Evolutionary conservation across 768 basidiomycete genomes (phyloP).

Genomic region (Cystofilobasidium capitatum): DNA sequence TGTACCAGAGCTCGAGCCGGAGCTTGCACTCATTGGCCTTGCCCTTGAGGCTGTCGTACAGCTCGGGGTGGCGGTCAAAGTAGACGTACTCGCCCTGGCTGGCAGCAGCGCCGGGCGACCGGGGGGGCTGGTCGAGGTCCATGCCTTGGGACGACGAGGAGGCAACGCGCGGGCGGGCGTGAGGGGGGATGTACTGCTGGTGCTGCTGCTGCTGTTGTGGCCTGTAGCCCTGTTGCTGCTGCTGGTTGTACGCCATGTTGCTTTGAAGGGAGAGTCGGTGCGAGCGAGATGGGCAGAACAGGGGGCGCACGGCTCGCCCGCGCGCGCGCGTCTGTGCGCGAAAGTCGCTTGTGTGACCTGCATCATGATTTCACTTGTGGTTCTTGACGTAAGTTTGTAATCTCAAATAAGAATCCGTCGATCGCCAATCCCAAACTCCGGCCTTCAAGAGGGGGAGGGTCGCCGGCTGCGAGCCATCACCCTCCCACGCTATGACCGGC

Average conservation of each 20-base stretch:
- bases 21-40: constrained; percentile 84
- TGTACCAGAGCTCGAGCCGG: constrained; percentile 94
- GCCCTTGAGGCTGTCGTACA: constrained; percentile 68
- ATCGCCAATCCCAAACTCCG: no score
- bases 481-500: no score
- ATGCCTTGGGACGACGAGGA: constrained; percentile 4
- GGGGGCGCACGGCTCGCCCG: no score
- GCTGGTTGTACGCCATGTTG: constrained; percentile 20
- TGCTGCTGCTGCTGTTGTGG: constrained; percentile 28
- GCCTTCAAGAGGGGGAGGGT: no score
- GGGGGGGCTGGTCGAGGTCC: constrained; percentile 27
- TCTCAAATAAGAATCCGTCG: no score
- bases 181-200: constrained; percentile 13
- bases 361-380: no score
- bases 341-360: no score
- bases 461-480: no score
- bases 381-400: no score
- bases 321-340: no score
- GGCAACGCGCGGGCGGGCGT: constrained; percentile 20
- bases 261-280: no score
- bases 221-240: constrained; percentile 18
- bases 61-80: constrained; percentile 69
- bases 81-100: constrained; percentile 69
- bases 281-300: no score
- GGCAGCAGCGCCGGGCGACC: constrained; percentile 10